A percentile compares a stretch with the other conserved stretches of the same genome.
Conservation (phyloP, 2,329 filamentous ascomycete genomes). For the Arachnomyces sp. region DNA sequence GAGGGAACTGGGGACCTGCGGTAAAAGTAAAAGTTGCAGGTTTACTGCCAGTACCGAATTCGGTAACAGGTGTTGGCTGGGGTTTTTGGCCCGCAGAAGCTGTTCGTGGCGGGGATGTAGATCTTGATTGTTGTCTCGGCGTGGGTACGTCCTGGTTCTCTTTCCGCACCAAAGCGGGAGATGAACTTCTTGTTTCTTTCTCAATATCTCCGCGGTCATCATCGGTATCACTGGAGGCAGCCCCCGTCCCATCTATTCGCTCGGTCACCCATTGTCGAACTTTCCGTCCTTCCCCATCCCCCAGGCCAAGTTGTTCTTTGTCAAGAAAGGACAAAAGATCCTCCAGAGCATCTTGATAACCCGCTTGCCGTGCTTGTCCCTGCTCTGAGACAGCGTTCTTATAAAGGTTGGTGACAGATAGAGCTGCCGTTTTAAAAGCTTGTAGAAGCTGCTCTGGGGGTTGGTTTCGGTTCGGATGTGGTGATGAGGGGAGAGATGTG, state of each 20-base stretch:
- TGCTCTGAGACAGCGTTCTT: constrained; percentile 79
- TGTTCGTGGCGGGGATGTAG: constrained; percentile 21
- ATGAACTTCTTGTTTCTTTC: constrained; percentile 30
- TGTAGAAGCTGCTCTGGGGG: constrained; percentile 60
- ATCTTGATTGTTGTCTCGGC: constrained; percentile 21
- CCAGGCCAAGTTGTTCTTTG: constrained; percentile 67
- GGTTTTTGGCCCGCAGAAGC: constrained; percentile 18
- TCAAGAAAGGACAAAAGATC: constrained; percentile 83
- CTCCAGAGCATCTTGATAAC: constrained; percentile 90
- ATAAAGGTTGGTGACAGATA: constrained; percentile 94
- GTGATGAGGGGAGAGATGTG: constrained; percentile 48
- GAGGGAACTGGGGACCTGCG: constrained; percentile 29
- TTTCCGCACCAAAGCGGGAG: constrained; percentile 28
- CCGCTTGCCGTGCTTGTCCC: constrained; percentile 65
- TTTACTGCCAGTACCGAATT: constrained; percentile 15
- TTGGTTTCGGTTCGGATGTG: constrained; percentile 32
- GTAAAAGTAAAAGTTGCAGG: constrained; percentile 38
- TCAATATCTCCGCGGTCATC: constrained; percentile 35
- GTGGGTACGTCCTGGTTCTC: constrained; percentile 21
- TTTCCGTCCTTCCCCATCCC: constrained; percentile 68
- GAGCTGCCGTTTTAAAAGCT: constrained; percentile 83
- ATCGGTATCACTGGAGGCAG: constrained; percentile 35
- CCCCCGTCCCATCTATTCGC: constrained; percentile 36
- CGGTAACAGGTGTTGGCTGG: constrained; percentile 15
- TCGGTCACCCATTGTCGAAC: constrained; percentile 55